Conservation (phyloP, 495 filamentous ascomycete species). For the Penicillium robsamsonii region DNA sequence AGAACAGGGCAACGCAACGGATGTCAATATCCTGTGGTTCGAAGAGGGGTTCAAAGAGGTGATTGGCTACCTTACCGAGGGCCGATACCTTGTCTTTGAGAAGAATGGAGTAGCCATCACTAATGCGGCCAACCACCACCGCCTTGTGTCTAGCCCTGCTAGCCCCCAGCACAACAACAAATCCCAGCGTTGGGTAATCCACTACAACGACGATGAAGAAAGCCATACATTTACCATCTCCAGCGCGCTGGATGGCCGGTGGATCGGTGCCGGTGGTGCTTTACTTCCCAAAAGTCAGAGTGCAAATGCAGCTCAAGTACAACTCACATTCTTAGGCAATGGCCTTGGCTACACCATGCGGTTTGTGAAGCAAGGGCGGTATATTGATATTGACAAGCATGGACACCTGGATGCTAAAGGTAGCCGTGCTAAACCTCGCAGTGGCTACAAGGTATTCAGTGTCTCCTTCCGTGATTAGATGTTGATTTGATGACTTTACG, state of each 20-base stretch:
- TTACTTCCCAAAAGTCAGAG: slow-evolving; percentile 22
- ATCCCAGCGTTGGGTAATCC: slow-evolving; percentile 51
- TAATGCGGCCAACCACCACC: slow-evolving; percentile 17
- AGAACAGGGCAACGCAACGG: slow-evolving; percentile 31
- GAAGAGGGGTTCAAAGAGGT: slow-evolving; percentile 54
- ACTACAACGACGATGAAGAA: slow-evolving; percentile 39
- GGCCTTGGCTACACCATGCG: slow-evolving; percentile 43
- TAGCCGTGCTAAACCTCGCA: background rate
- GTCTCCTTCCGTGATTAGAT: slow-evolving; percentile 42
- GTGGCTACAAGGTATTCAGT: slow-evolving; percentile 42
- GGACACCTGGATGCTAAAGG: slow-evolving; percentile 20
- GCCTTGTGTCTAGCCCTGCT: slow-evolving; percentile 32
- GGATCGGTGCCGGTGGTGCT: slow-evolving; percentile 29
- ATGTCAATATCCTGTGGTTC: slow-evolving; percentile 36
- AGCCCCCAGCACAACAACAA: slow-evolving; percentile 36
- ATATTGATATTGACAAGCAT: slow-evolving; percentile 23
- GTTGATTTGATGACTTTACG: background rate
- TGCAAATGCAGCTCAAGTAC: slow-evolving; percentile 33
- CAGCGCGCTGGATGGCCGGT: slow-evolving; percentile 48
- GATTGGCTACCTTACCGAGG: slow-evolving; percentile 53
- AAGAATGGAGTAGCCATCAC: slow-evolving; percentile 33
- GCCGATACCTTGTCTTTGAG: slow-evolving; percentile 45
- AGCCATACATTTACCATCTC: slow-evolving; percentile 46
- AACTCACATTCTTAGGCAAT: slow-evolving; percentile 40
- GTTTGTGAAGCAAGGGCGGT: slow-evolving; percentile 26